Percentiles rank a stretch among this genome's conserved stretches.
phyloP scores from a whole-genome alignment of 2,329 filamentous ascomycete genomes.

The Diaporthe citriasiana region DNA sequence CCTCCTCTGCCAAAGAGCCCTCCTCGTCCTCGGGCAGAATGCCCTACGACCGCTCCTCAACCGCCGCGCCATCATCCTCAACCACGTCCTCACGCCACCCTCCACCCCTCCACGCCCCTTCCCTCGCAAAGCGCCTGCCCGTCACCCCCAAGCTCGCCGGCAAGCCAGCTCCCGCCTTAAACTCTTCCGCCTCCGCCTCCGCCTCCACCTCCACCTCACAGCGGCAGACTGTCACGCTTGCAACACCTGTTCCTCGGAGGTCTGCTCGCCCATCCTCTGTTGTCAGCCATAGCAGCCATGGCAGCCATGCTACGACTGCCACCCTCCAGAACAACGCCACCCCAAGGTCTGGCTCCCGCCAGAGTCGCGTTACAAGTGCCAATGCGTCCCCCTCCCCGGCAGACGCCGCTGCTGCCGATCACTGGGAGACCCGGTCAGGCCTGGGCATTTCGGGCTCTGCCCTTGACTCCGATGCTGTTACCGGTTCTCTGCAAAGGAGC shows the following conservation, averaged over 20 bases:
- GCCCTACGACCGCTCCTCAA: constrained; percentile 46
- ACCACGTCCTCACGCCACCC: constrained; percentile 58
- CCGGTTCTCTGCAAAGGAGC: constrained; percentile 49
- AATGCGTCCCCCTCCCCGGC: constrained; percentile 71
- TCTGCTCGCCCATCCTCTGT: constrained; percentile 47
- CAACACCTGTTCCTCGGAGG: constrained; percentile 60
- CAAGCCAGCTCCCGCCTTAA: constrained; percentile 20
- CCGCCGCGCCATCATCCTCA: constrained; percentile 64
- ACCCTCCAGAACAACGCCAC: constrained; percentile 77
- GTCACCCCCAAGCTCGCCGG: constrained; percentile 66
- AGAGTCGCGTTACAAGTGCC: constrained; percentile 77
- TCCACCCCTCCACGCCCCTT: constrained; percentile 72
- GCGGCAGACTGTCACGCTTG: constrained; percentile 52
- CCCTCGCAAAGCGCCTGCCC: constrained; percentile 70
- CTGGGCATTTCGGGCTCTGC: constrained; percentile 53
- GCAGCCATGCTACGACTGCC: constrained; percentile 42
- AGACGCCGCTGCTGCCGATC: constrained; percentile 49
- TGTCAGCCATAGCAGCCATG: constrained; percentile 32
- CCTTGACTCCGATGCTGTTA: constrained; percentile 21
- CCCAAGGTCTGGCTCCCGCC: constrained; percentile 82
- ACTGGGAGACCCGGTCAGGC: constrained; percentile 57
- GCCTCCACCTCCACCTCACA: constrained; percentile 51
- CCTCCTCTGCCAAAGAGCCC: constrained; percentile 41
- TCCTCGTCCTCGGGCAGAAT: constrained; percentile 38
- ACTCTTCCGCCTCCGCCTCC: constrained; percentile 51